Percentiles rank a stretch among this genome's conserved stretches.
Evolutionary conservation across 306 rosid species (phyloP).

Genomic region (Dryas octopetala): DNA sequence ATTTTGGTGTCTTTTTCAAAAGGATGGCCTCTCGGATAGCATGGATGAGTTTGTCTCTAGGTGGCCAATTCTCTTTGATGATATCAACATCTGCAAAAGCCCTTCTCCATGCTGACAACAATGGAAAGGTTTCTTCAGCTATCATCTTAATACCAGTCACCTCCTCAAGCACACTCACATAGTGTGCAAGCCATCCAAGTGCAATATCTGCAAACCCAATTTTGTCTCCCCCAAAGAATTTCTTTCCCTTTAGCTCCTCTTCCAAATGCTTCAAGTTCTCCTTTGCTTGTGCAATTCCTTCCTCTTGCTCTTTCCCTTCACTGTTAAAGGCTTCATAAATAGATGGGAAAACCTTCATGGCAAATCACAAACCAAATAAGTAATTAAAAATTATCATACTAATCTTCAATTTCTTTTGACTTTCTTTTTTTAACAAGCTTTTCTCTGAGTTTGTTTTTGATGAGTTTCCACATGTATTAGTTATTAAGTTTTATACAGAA

Average conservation of each 20-base stretch:
- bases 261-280: slow-evolving; percentile 28
- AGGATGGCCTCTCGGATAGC: not conserved
- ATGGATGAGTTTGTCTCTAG: slow-evolving; percentile 28
- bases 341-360: slow-evolving; percentile 10
- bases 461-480: too few relatives aligned
- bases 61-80: slow-evolving; percentile 34
- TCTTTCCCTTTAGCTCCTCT: slow-evolving; percentile 28
- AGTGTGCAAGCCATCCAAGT: slow-evolving; percentile 30
- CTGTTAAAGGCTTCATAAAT: not conserved
- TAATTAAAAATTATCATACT: not conserved
- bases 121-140: slow-evolving; percentile 19
- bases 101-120: slow-evolving; percentile 21
- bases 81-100: slow-evolving; percentile 27
- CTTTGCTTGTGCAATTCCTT: slow-evolving; percentile 10
- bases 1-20: not conserved
- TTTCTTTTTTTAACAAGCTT: too few relatives aligned
- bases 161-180: slow-evolving; percentile 9
- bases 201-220: slow-evolving; percentile 30
- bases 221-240: slow-evolving; percentile 24
- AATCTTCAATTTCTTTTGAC: too few relatives aligned
- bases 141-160: slow-evolving; percentile 7
- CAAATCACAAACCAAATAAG: not conserved
- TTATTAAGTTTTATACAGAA: too few relatives aligned
- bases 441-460: too few relatives aligned
- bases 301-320: slow-evolving; percentile 37